These are phyloP conservation scores for Lyophyllum decastes DNA, from an alignment of 768 basidiomycete species.

Conservation along the genomic window DNA sequence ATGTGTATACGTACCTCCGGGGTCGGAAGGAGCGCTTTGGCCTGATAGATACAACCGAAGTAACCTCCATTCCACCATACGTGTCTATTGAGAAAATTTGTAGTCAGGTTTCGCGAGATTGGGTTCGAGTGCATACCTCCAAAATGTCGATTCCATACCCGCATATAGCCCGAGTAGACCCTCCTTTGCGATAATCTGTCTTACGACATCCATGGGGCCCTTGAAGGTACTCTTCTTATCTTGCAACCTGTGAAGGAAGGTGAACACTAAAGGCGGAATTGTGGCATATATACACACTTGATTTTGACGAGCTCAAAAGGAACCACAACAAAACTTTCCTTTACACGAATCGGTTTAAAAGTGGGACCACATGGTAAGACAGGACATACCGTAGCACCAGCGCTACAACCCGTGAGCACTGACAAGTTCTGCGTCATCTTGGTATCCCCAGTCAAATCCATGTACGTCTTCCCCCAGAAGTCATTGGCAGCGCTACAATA, in stretches of 20 bases:
- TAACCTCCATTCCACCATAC: conserved; percentile 95
- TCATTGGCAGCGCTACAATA: conserved; percentile 76
- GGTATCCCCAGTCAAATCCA: conserved; percentile 59
- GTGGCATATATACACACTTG: conserved; percentile 43
- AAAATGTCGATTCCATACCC: conserved; percentile 98
- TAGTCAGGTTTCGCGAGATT: background rate
- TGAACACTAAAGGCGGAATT: background rate
- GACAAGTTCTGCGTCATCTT: conserved; percentile 93
- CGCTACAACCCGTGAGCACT: conserved; percentile 87
- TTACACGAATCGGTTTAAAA: background rate
- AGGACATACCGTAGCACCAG: conserved; percentile 75
- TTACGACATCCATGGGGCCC: conserved; percentile 91
- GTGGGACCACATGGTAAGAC: background rate
- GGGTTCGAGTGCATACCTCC: conserved; percentile 63
- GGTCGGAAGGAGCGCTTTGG: conserved; percentile 78
- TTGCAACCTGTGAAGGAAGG: conserved; percentile 60
- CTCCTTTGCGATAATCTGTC: conserved; percentile 72
- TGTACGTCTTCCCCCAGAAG: conserved; percentile 90
- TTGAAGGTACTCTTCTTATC: conserved; percentile 90
- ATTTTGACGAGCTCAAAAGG: conserved; percentile 97
- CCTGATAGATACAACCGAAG: conserved; percentile 91
- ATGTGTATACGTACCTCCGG: conserved; percentile 56
- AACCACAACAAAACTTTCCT: conserved; percentile 92
- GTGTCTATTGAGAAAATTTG: conserved; percentile 49
- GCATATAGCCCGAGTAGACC: conserved; percentile 86